Evolutionary conservation across 2,329 filamentous ascomycete species (phyloP).

Genomic region (Fusarium musae): DNA sequence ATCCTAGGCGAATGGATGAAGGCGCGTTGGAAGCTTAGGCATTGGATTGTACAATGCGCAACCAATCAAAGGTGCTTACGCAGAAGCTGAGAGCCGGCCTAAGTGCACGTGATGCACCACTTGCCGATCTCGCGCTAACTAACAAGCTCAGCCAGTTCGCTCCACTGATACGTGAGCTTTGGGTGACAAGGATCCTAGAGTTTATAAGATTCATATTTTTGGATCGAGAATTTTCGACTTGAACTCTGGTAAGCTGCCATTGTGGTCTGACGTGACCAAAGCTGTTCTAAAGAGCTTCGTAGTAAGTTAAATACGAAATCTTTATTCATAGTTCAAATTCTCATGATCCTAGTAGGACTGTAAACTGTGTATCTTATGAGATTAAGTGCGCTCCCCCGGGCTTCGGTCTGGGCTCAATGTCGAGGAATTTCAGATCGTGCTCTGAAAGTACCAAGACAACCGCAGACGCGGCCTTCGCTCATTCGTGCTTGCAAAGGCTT

Average conservation of each 20-base stretch:
- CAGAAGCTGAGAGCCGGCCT: neutral
- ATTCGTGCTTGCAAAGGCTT: neutral
- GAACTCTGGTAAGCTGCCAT: slow-evolving; percentile 7
- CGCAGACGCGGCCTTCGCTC: slow-evolving; percentile 14
- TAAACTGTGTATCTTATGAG: slow-evolving; percentile 34
- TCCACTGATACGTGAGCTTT: neutral
- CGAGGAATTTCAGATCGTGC: slow-evolving; percentile 30
- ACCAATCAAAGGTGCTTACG: slow-evolving; percentile 24
- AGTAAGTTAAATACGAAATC: slow-evolving; percentile 22
- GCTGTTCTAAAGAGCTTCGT: neutral
- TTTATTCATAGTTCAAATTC: slow-evolving; percentile 9
- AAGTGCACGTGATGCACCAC: slow-evolving; percentile 24
- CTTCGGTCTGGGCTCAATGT: slow-evolving; percentile 39
- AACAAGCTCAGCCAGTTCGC: neutral
- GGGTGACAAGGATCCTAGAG: slow-evolving; percentile 15
- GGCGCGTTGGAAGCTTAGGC: slow-evolving; percentile 21
- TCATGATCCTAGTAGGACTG: slow-evolving; percentile 15
- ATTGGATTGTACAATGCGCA: slow-evolving; percentile 27
- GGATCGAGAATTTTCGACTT: slow-evolving; percentile 4
- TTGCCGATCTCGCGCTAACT: neutral
- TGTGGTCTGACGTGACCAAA: neutral
- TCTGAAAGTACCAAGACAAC: slow-evolving; percentile 10
- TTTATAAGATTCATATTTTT: slow-evolving; percentile 22
- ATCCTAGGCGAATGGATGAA: slow-evolving; percentile 2
- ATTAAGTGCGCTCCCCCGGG: slow-evolving; percentile 35